Evolutionary conservation across 768 basidiomycete species (phyloP).

Genomic region (Termitomyces sp.): DNA sequence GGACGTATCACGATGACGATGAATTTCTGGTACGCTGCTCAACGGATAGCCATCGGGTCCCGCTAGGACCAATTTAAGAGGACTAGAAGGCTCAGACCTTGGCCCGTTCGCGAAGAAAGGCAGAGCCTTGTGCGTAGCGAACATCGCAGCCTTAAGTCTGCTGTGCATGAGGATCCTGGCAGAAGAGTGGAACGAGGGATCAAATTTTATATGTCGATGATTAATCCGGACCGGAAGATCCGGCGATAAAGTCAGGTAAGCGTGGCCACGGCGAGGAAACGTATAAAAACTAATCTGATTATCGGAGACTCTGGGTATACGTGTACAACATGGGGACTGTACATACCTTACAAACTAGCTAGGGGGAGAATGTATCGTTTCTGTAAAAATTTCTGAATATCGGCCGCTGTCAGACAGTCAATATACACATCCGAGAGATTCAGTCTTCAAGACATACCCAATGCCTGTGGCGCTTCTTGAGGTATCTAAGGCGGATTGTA

Average conservation of each 20-base stretch:
- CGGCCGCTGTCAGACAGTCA: conserved; percentile 4
- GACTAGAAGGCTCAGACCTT: conserved; percentile 31
- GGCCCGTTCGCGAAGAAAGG: conserved; percentile 28
- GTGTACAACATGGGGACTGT: background rate
- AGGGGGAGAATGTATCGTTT: conserved; percentile 3
- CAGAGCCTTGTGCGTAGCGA: conserved; percentile 46
- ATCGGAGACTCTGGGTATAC: background rate
- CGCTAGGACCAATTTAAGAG: conserved; percentile 24
- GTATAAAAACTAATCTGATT: no score
- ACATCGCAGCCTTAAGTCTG: conserved; percentile 38
- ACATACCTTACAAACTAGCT: conserved; percentile 5
- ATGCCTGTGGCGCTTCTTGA: conserved; percentile 31
- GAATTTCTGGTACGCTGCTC: conserved; percentile 27
- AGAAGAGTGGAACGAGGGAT: background rate
- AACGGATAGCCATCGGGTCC: conserved; percentile 18
- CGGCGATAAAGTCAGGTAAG: no score
- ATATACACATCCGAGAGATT: background rate
- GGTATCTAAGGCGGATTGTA: conserved; percentile 24
- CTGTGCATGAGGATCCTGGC: conserved; percentile 6
- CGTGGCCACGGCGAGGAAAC: no score
- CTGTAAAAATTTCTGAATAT: conserved; percentile 9
- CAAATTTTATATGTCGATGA: background rate
- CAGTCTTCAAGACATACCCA: conserved; percentile 16
- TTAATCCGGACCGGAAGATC: background rate
- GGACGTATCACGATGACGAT: conserved; percentile 9